Evolutionary conservation across 768 basidiomycete species (phyloP), one percentile per base, ranked within the genome.

Genomic region (Pleurotus citrinopileatus): DNA sequence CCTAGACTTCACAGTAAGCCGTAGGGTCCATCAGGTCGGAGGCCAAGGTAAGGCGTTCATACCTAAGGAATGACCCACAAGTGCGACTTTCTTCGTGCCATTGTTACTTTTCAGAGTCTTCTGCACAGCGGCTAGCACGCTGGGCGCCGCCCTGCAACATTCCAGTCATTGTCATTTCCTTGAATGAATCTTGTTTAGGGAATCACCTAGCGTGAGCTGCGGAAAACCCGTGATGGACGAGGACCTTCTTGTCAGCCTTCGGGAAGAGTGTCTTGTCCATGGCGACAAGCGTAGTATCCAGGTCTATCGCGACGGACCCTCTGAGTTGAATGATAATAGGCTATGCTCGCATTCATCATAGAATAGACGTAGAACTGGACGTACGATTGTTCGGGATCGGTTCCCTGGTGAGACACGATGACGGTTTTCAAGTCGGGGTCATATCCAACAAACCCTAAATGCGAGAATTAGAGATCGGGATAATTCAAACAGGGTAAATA

Each of bases 151-250:
- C 52, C 78, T 79, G 44, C 10, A 27, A 12, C 15, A 7, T 12
- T 19, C 19, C 10, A 20, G 9, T 4, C 15, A 56, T 17, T 19
- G 25, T 34, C 45, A 20, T 5, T 4, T 1, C 48, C 25, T 12
- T 46, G 19, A 23, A 27, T 28, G 32, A n/a, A 26, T 15, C 17
- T n/a, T n/a, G n/a, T n/a, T n/a, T n/a, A n/a, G n/a, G n/a, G n/a
- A 38, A 65, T 47, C 47, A 76, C 76, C 67, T 65, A 1, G 73
- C 71, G 34, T 80, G 79, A 23, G 70, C 70, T 8, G 64, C 58
- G 2, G 64, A 66, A 59, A 80, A 81, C 13, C 80, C 80, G 23
- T 61, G 61, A 59, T 82, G 79, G 8, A 71, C 75, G 54, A 72
- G 52, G 17, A 80, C 61, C 15, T 61, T 64, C 13, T 70, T 64